Conservation (phyloP, 176 grass and related monocot genomes). For the Eleusine indica region DNA sequence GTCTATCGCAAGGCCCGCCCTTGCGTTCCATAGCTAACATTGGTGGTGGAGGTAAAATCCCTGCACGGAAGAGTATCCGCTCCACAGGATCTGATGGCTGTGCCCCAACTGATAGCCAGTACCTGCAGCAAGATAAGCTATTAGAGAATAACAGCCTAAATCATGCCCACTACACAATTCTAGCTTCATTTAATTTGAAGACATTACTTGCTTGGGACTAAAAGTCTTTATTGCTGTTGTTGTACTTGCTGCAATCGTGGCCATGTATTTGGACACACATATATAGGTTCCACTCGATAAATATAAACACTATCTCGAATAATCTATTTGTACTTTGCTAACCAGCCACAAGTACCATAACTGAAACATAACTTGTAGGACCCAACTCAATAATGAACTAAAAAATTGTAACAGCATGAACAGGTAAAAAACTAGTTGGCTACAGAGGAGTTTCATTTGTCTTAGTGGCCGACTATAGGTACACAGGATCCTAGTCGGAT, state of each 20-base stretch:
- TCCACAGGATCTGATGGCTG: conserved; percentile 88
- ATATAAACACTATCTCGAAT: too few relatives aligned
- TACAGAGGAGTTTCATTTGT: neutral
- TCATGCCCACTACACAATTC: too few relatives aligned
- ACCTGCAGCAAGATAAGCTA: conserved; percentile 40
- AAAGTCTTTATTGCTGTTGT: too few relatives aligned
- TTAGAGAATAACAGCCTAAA: neutral
- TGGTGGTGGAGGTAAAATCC: conserved; percentile 68
- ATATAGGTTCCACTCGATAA: too few relatives aligned
- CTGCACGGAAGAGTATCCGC: conserved; percentile 62
- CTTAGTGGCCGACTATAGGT: neutral
- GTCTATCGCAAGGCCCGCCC: conserved; percentile 60
- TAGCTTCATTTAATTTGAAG: too few relatives aligned
- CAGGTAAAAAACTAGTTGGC: neutral
- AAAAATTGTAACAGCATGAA: neutral
- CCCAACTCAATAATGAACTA: neutral
- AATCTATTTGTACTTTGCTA: too few relatives aligned
- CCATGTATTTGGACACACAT: too few relatives aligned
- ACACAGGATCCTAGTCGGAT: too few relatives aligned
- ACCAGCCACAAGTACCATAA: neutral
- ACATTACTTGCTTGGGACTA: too few relatives aligned
- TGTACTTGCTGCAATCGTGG: too few relatives aligned
- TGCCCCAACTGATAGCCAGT: conserved; percentile 82
- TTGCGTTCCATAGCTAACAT: conserved; percentile 69
- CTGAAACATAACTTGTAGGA: neutral